A percentile compares a stretch with the other conserved stretches of the same genome.
These are phyloP conservation scores for Plasmodium knowlesi DNA, from an alignment of 169 alveolate species.

Conservation along the genomic window DNA sequence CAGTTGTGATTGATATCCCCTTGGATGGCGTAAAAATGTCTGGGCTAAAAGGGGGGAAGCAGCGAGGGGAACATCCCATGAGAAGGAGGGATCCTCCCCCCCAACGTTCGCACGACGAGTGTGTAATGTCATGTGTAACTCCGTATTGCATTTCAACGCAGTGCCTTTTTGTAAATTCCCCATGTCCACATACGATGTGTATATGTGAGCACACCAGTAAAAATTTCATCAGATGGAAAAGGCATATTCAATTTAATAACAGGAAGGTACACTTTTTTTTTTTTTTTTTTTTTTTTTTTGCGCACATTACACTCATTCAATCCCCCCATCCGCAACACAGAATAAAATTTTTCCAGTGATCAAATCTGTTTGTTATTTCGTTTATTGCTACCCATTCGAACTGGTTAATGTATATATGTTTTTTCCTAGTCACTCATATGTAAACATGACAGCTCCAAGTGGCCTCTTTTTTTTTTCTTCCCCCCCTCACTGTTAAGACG, in stretches of 20 bases:
- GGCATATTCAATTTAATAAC: background rate
- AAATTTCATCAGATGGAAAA: background rate
- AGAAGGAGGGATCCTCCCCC: background rate
- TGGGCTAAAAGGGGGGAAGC: background rate
- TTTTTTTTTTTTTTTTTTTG: background rate
- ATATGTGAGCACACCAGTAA: background rate
- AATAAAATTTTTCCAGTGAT: background rate
- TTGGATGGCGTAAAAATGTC: background rate
- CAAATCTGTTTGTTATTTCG: background rate
- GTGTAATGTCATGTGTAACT: background rate
- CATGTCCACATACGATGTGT: background rate
- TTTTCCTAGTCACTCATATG: background rate
- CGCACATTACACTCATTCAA: background rate
- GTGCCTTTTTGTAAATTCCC: background rate
- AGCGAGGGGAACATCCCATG: background rate
- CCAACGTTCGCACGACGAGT: background rate
- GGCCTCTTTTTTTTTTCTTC: background rate
- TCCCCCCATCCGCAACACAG: background rate
- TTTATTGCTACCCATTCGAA: constrained; percentile 2
- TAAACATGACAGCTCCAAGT: background rate
- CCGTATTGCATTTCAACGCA: background rate
- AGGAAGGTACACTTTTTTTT: background rate
- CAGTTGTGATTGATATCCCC: background rate
- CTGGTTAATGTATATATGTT: background rate
- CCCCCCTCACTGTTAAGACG: background rate